phyloP scores from a whole-genome alignment of 495 filamentous ascomycete genomes.

The Parmelia sp. region DNA sequence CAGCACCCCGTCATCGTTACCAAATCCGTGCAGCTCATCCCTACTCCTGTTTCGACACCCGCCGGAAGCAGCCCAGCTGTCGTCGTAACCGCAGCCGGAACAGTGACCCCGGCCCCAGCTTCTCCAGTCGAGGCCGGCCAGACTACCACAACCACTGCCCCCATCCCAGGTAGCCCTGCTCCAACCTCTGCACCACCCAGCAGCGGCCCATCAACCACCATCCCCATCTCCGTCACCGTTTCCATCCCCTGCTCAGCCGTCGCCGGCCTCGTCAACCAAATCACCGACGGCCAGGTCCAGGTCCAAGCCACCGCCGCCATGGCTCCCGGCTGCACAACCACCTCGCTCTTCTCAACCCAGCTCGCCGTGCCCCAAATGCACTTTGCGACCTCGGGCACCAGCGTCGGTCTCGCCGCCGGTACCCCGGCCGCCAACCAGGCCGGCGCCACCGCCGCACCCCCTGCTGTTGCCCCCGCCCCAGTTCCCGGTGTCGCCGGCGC shows the following conservation, averaged over 20 bases:
- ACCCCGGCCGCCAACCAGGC: slow-evolving; percentile 36
- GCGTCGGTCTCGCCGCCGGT: slow-evolving; percentile 47
- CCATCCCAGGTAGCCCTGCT: slow-evolving; percentile 37
- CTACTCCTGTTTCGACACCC: slow-evolving; percentile 31
- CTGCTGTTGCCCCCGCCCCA: slow-evolving; percentile 38
- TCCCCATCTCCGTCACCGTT: slow-evolving; percentile 53
- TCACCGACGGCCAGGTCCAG: slow-evolving; percentile 22
- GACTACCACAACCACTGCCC: slow-evolving; percentile 23
- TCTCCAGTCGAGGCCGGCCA: slow-evolving; percentile 39
- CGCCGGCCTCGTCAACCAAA: slow-evolving; percentile 17
- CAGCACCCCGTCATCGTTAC: slow-evolving; percentile 83
- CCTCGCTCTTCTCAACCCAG: slow-evolving; percentile 49
- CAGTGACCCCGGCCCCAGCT: slow-evolving; percentile 25
- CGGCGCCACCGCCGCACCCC: slow-evolving; percentile 12
- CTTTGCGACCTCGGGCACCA: slow-evolving; percentile 54
- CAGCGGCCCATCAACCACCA: slow-evolving; percentile 40
- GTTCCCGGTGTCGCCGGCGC: slow-evolving; percentile 29
- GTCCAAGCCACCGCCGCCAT: slow-evolving; percentile 19
- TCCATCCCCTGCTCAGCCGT: slow-evolving; percentile 45
- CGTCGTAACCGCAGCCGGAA: neutral
- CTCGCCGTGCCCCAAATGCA: slow-evolving; percentile 68
- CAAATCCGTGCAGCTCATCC: slow-evolving; percentile 52
- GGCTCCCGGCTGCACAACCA: slow-evolving; percentile 50
- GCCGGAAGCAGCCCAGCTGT: slow-evolving; percentile 20
- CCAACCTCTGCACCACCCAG: slow-evolving; percentile 27